phyloP scores from a whole-genome alignment of 768 basidiomycete species.

The Tricholoma terreum region DNA sequence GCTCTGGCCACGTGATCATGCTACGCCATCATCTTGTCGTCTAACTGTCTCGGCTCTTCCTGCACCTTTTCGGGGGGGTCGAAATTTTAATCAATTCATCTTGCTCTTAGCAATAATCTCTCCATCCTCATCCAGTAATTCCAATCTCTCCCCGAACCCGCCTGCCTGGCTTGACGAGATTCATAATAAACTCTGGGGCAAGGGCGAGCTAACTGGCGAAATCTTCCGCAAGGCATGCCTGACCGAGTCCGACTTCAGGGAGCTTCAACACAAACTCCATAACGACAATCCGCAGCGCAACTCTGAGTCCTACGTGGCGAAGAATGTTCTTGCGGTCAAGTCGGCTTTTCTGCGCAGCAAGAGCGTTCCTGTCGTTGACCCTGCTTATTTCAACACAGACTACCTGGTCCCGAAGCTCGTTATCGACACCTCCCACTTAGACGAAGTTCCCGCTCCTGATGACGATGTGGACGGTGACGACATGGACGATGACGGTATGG shows the following conservation, averaged over 20 bases:
- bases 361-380: too few species aligned
- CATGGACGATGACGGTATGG: background rate
- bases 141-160: background rate
- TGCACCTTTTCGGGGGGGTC: too few species aligned
- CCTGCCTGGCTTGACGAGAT: background rate
- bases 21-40: too few species aligned
- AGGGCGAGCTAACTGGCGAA: background rate
- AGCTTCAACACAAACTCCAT: too few species aligned
- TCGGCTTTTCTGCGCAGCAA: background rate
- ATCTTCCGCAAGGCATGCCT: background rate
- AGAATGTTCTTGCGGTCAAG: background rate
- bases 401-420: background rate
- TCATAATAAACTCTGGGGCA: background rate
- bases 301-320: background rate
- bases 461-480: background rate
- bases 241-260: too few species aligned
- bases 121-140: too few species aligned
- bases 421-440: background rate
- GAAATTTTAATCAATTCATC: too few species aligned
- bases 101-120: too few species aligned
- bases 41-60: too few species aligned
- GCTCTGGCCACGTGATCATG: too few species aligned
- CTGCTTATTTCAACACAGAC: background rate
- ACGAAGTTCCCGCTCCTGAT: background rate
- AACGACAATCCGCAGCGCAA: too few species aligned